Evolutionary conservation across 176 grass and related monocot genomes (phyloP).

Genomic region (Alloteropsis semialata): DNA sequence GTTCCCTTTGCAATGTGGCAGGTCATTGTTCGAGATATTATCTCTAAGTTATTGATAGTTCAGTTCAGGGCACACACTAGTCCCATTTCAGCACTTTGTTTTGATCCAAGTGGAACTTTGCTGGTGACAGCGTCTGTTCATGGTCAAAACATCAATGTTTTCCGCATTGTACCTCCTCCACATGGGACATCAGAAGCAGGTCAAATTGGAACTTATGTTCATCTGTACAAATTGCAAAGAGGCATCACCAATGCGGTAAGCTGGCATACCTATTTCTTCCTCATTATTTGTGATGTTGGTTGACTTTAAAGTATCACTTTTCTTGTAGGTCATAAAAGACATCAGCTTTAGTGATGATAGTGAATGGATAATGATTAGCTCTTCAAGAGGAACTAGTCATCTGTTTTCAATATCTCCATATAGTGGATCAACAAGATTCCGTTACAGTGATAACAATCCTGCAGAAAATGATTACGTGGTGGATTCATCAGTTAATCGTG

Average conservation of each 20-base stretch:
- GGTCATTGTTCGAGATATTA: constrained; percentile 88
- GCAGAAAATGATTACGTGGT: constrained; percentile 44
- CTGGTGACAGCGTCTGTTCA: constrained; percentile 93
- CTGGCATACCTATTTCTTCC: constrained; percentile 11
- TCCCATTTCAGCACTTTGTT: constrained; percentile 93
- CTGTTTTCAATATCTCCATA: constrained; percentile 81
- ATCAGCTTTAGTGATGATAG: constrained; percentile 97
- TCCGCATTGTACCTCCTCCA: constrained; percentile 74
- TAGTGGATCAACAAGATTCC: constrained; percentile 53
- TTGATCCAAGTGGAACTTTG: constrained; percentile 96
- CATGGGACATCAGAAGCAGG: constrained; percentile 55
- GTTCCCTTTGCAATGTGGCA: constrained; percentile 40
- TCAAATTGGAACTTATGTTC: constrained; percentile 60
- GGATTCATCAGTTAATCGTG: constrained; percentile 40
- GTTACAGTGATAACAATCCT: constrained; percentile 40
- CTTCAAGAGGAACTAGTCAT: constrained; percentile 89
- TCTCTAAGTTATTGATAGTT: constrained; percentile 84
- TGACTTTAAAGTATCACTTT: constrained; percentile 32
- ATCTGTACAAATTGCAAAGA: constrained; percentile 90
- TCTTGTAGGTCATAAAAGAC: constrained; percentile 89
- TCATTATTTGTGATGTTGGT: constrained; percentile 2
- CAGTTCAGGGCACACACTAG: constrained; percentile 94
- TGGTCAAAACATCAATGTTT: constrained; percentile 89
- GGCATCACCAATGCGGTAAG: constrained; percentile 96
- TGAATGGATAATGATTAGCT: constrained; percentile 99